Percentiles rank a stretch among this genome's conserved stretches.
Conservation (phyloP, 495 filamentous ascomycete genomes). For the Entonaema liquescens region DNA sequence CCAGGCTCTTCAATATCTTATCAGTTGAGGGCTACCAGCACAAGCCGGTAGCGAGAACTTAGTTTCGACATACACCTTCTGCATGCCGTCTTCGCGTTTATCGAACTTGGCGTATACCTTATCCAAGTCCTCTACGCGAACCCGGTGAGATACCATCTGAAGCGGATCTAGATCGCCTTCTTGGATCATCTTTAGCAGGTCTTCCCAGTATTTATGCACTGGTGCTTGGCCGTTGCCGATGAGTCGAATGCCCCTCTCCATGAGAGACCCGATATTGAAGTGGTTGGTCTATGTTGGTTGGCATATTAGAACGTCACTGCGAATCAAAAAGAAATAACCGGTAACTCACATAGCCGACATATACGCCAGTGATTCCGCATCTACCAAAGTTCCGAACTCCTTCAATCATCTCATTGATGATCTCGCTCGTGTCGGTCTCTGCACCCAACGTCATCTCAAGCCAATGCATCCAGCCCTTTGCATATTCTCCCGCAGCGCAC, state of each 20-base stretch:
- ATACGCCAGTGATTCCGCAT: constrained; percentile 81
- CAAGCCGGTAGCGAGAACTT: constrained; percentile 67
- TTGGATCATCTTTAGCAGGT: constrained; percentile 74
- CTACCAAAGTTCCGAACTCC: constrained; percentile 78
- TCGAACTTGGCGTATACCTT: constrained; percentile 77
- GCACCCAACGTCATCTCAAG: constrained; percentile 75
- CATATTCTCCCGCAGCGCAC: constrained; percentile 84
- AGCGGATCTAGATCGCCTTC: constrained; percentile 76
- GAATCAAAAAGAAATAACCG: background rate
- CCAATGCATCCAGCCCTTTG: constrained; percentile 83
- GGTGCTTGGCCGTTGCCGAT: constrained; percentile 87
- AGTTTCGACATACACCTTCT: constrained; percentile 78
- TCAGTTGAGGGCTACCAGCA: constrained; percentile 64
- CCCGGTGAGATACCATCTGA: constrained; percentile 81
- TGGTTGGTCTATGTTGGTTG: constrained; percentile 69
- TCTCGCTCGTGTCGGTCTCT: constrained; percentile 88
- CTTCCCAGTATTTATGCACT: constrained; percentile 84
- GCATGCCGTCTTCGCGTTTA: constrained; percentile 70
- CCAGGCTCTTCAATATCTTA: constrained; percentile 37
- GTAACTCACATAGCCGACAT: constrained; percentile 77
- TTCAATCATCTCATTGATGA: constrained; percentile 88
- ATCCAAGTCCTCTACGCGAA: constrained; percentile 77
- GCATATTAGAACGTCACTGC: background rate
- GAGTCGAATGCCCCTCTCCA: constrained; percentile 85
- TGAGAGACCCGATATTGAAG: constrained; percentile 84